Evolutionary conservation across 495 filamentous ascomycete species (phyloP).

Genomic region (Aspergillus cavernicola): DNA sequence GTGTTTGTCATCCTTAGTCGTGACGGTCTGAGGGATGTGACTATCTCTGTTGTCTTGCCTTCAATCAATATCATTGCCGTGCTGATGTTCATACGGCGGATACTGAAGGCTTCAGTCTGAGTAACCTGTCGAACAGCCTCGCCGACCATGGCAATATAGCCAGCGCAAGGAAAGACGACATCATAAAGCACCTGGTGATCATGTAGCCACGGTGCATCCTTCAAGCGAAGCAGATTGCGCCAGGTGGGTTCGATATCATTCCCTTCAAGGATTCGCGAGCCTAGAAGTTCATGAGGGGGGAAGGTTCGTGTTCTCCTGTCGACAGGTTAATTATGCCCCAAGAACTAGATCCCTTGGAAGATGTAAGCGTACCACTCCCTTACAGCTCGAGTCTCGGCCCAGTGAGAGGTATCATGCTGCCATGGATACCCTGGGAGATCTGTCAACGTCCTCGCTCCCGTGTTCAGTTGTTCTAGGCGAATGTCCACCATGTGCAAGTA

Average conservation of each 20-base stretch:
- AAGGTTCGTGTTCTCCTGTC: conserved; percentile 32
- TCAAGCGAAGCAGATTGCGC: conserved; percentile 41
- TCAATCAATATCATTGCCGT: conserved; percentile 24
- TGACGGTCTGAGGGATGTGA: conserved; percentile 23
- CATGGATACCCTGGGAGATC: conserved; percentile 49
- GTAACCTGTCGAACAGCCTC: conserved; percentile 40
- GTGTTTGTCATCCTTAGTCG: too few relatives aligned
- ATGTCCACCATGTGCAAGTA: conserved; percentile 24
- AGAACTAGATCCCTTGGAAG: background rate
- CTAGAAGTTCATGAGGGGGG: conserved; percentile 42
- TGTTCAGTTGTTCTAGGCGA: conserved; percentile 26
- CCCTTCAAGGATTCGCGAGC: conserved; percentile 31
- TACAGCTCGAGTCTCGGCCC: conserved; percentile 41
- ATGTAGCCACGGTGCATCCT: conserved; percentile 42
- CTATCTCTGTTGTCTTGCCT: conserved; percentile 21
- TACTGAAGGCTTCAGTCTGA: conserved; percentile 22
- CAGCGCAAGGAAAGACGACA: conserved; percentile 43
- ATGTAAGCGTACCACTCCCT: conserved; percentile 27
- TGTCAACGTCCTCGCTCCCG: conserved; percentile 20
- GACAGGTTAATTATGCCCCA: background rate
- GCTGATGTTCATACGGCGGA: conserved; percentile 22
- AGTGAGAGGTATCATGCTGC: conserved; percentile 39
- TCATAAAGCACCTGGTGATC: conserved; percentile 36
- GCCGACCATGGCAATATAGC: conserved; percentile 42
- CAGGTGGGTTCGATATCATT: conserved; percentile 39